Base-by-base conservation (phyloP, 2,329 filamentous ascomycete genomes). In the Aschersonia sp. region DNA sequence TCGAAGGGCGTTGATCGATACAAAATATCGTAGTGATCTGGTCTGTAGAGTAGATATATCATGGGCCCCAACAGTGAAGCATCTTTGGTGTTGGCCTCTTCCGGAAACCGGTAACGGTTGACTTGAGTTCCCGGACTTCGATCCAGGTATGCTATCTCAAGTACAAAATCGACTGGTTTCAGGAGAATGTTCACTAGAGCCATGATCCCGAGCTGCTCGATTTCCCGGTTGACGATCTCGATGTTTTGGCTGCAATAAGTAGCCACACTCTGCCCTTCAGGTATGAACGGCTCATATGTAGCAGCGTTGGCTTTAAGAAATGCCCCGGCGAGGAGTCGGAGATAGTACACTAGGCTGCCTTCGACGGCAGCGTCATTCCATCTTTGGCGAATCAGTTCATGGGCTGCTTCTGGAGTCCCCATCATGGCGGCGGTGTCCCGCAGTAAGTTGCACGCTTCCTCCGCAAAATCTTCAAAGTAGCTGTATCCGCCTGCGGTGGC, bases 121-220 rank as follows among this genome's bases (percentile, higher is more conserved):
- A 88, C 86, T 56, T 85, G 75, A 44, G 77, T 74, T 20, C 89
- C 89, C 44, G 80, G 72, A 57, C 85, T 95, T 56, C 88, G 80
- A 61, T 97, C 92, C 6, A 98, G 78, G 61, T 97, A 96, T 47
- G 88, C 80, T 52, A 97, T 85, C 60, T 96, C 88, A 28, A 97
- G 77, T 4, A 82, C 80, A 53, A 96, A 79, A 12, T 81, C 80
- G 45, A 82, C 82, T 5, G 84, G 85, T 59, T 86, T 83, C 52
- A 97, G 77, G 3, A 97, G 73, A 30, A 88, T 77, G 53, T 91
- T 82, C 52, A 84, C 78, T 45, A 97, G 71, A 2, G 87, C 78
- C 51, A 79, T 79, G 52, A 97, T 74, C 43, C 87, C 86, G n/a
- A 95, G 70, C 57, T 96, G 82, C 56, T 98, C 92, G 52, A 97